phyloP scores from a whole-genome alignment of 2,329 filamentous ascomycete species.

The Penicillium crustosum region DNA sequence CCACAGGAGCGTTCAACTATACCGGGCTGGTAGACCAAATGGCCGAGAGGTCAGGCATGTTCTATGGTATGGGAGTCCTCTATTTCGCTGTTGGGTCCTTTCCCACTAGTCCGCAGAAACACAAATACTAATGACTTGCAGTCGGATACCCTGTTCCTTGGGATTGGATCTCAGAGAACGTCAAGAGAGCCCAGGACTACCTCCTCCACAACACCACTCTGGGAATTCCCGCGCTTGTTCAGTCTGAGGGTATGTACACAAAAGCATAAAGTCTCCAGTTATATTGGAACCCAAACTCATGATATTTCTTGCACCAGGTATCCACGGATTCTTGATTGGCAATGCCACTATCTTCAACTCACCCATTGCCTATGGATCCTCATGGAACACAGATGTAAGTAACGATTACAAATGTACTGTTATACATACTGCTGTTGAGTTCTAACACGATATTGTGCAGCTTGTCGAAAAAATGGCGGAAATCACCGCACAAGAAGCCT shows the following conservation, averaged over 20 bases:
- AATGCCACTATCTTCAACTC: constrained; percentile 80
- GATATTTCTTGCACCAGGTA: constrained; percentile 32
- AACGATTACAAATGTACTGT: neutral
- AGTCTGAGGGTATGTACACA: constrained; percentile 60
- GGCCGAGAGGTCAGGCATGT: constrained; percentile 63
- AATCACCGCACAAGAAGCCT: constrained; percentile 64
- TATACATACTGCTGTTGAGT: neutral
- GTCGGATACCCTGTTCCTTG: constrained; percentile 67
- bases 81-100: neutral
- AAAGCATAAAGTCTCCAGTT: neutral
- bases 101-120: neutral
- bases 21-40: constrained; percentile 68
- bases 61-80: constrained; percentile 51
- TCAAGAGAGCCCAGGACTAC: constrained; percentile 68
- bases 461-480: constrained; percentile 66
- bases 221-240: constrained; percentile 71
- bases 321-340: constrained; percentile 69
- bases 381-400: constrained; percentile 61
- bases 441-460: constrained; percentile 10
- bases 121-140: constrained; percentile 14
- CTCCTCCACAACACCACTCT: constrained; percentile 64
- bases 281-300: neutral
- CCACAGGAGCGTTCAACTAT: constrained; percentile 64
- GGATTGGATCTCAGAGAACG: constrained; percentile 61
- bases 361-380: constrained; percentile 69